A percentile compares a stretch with the other conserved stretches of the same genome.
These are phyloP conservation scores for Camelina hispida DNA, from an alignment of 345 rosid genomes.

Conservation along the genomic window DNA sequence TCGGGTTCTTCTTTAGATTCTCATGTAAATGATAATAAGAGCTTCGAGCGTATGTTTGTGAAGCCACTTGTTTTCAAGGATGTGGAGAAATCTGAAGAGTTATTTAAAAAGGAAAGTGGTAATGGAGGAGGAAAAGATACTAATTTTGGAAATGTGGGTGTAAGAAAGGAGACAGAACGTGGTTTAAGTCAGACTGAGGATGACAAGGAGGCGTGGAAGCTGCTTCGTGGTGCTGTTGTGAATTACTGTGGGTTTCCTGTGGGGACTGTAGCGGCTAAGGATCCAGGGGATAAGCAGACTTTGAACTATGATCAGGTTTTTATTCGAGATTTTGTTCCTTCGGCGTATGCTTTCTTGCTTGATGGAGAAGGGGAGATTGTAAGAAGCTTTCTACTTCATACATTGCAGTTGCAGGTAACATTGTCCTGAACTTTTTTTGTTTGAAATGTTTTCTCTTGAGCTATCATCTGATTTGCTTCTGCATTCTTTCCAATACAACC, in stretches of 20 bases:
- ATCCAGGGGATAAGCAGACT: slow-evolving; percentile 70
- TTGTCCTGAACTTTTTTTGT: not conserved
- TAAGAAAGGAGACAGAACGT: not conserved
- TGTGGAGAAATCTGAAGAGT: slow-evolving; percentile 5
- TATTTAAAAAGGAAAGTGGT: slow-evolving; percentile 42
- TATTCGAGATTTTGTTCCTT: slow-evolving; percentile 98
- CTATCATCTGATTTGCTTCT: slow-evolving; percentile 6
- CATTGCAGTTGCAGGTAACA: slow-evolving; percentile 91
- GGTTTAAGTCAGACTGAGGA: slow-evolving; percentile 50
- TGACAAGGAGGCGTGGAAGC: slow-evolving; percentile 88
- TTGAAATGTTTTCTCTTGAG: slow-evolving; percentile 5
- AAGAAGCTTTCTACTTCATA: slow-evolving; percentile 92
- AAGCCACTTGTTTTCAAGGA: slow-evolving; percentile 61
- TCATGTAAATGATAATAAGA: slow-evolving; percentile 69
- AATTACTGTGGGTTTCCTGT: slow-evolving; percentile 79
- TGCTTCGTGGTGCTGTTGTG: slow-evolving; percentile 75
- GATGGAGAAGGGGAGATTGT: slow-evolving; percentile 86
- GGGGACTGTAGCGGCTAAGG: slow-evolving; percentile 88
- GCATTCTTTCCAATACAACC: not conserved
- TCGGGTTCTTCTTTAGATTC: slow-evolving; percentile 66
- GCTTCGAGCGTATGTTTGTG: slow-evolving; percentile 73
- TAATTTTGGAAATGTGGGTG: slow-evolving; percentile 33
- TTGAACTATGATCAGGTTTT: slow-evolving; percentile 94
- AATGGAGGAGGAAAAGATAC: slow-evolving; percentile 51
- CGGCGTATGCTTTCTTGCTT: slow-evolving; percentile 86